Evolutionary conservation across 345 rosid species (phyloP).

Genomic region (Psidium friedrichsthalianum): DNA sequence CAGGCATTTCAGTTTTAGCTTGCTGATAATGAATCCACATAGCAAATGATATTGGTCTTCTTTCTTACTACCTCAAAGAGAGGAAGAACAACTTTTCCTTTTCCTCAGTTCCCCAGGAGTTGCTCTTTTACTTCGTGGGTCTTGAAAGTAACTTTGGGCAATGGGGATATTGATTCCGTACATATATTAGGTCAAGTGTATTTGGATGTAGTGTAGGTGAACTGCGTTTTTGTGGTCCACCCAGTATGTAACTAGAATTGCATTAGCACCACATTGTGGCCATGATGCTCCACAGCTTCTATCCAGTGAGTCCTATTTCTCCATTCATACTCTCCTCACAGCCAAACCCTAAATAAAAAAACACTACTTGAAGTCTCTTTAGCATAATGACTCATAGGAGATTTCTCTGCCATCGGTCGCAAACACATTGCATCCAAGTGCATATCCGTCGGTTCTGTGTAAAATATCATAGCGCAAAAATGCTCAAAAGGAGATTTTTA

Average conservation of each 20-base stretch:
- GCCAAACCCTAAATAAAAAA: neutral
- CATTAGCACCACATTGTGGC: neutral
- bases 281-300: neutral
- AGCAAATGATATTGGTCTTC: neutral
- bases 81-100: neutral
- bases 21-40: neutral
- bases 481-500: neutral
- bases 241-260: neutral
- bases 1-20: neutral
- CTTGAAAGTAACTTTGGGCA: neutral
- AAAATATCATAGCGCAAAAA: neutral
- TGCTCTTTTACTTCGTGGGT: neutral
- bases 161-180: neutral
- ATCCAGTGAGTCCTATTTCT: neutral
- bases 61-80: neutral
- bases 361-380: neutral
- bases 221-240: neutral
- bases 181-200: neutral
- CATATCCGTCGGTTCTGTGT: neutral
- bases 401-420: neutral
- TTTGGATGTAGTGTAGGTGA: neutral
- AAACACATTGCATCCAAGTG: neutral
- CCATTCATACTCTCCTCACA: neutral
- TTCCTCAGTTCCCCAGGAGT: neutral
- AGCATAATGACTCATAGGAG: neutral